A percentile compares a stretch with the other conserved stretches of the same genome.
Conservation (phyloP, 1,139 yeast genomes). For the Pichia sp. region DNA sequence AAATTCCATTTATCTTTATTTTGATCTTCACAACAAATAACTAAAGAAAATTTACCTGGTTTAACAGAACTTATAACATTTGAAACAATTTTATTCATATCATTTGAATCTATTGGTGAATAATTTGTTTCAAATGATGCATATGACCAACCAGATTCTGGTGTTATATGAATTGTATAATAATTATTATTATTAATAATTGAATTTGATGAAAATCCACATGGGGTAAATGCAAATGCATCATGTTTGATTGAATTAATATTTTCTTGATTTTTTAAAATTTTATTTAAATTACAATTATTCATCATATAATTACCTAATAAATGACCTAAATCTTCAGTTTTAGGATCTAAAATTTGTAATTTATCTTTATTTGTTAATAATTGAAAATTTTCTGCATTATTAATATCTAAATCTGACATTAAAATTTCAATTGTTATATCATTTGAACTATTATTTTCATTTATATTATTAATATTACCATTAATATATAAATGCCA, state of each 20-base stretch:
- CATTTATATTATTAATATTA: not conserved
- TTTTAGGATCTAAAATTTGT: conserved; percentile 31
- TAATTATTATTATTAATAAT: conserved; percentile 55
- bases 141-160: conserved; percentile 90
- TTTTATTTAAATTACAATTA: conserved; percentile 47
- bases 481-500: conserved; percentile 75
- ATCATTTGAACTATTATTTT: conserved; percentile 33
- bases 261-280: conserved; percentile 22
- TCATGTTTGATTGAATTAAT: conserved; percentile 47
- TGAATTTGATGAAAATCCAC: conserved; percentile 91
- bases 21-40: conserved; percentile 1
- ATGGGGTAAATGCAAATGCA: conserved; percentile 91
- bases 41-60: conserved; percentile 36
- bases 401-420: conserved; percentile 68
- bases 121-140: conserved; percentile 93
- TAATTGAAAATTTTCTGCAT: conserved; percentile 49
- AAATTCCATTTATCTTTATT: too few relatives aligned
- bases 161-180: conserved; percentile 91
- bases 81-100: conserved; percentile 45
- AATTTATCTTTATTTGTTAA: conserved; percentile 19
- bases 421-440: conserved; percentile 86
- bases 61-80: conserved; percentile 59
- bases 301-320: conserved; percentile 65
- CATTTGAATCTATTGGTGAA: conserved; percentile 19
- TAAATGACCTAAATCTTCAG: conserved; percentile 72